Base-by-base conservation (phyloP, 192 early-diverging fungal genomes). In the Umbelopsis vinacea region DNA sequence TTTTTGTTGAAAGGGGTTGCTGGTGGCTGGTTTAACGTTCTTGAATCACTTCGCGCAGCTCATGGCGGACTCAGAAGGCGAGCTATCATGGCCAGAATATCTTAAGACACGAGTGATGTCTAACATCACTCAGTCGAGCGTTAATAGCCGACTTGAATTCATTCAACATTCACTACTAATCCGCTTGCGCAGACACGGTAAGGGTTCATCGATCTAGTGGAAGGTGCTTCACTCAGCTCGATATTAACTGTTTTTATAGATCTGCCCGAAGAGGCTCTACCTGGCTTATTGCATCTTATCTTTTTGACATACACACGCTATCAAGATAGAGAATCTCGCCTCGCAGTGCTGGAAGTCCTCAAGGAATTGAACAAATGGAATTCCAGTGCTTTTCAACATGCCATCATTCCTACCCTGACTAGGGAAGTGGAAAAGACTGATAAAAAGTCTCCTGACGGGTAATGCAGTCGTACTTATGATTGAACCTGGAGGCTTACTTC, bases 251-350 rank as follows among this genome's bases (percentile, higher is more conserved):
- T 12, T 33, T 10, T 9, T 55, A 47, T 80, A 84, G 83, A 84
- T 74, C 54, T 84, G 52, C 80, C 78, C 26, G 76, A 80, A 11
- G 82, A 86, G 68, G 50, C 74, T 37, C 71, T 86, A 26, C 84
- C 84, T 35, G 71, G 70, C 21, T 48, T 90, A 6, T 52, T 92
- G 40, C 76, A 84, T 26, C 69, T 88, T 52, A 55, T 93, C 24
- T 77, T 84, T 54, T 71, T 86, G 17, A 90, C 92, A 52, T 82
- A 88, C 66, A 73, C 87, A 12, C 88, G 91, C 29, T 94, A 93
- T 74, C 83, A 82, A 67, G 93, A 94, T 75, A 81, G 84, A 63
- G 68, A 68, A 37, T 93, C 93, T 4, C 87, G 93, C 53, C 71
- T 84, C 2, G 71, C 84, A 1, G 86, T 92, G 55, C 74, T 89